Percentiles rank a stretch among this genome's conserved stretches.
phyloP scores from a whole-genome alignment of 2,329 filamentous ascomycete species.

The Fusarium sp. region DNA sequence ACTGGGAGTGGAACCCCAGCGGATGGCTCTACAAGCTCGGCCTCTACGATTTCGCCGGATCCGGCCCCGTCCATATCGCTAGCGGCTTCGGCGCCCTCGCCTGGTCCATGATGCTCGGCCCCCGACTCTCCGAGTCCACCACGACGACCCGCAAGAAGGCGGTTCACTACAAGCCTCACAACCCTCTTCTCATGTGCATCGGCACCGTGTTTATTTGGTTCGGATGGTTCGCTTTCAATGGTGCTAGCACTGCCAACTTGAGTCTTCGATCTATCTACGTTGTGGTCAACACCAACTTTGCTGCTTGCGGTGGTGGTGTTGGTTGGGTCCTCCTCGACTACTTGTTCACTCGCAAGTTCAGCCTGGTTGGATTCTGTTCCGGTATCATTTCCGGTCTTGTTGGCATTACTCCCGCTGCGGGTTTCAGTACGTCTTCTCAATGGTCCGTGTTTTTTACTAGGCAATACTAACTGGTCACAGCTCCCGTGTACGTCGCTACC shows the following conservation, averaged over 20 bases:
- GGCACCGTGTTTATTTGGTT: constrained; percentile 76
- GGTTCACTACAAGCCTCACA: constrained; percentile 65
- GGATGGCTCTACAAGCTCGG: constrained; percentile 74
- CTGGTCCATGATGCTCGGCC: constrained; percentile 73
- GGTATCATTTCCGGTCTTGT: constrained; percentile 69
- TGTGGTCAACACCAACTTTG: constrained; percentile 69
- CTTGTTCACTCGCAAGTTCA: constrained; percentile 52
- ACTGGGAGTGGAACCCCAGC: constrained; percentile 76
- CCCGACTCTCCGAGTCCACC: constrained; percentile 52
- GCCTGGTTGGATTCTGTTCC: constrained; percentile 51
- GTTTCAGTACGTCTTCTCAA: constrained; percentile 50
- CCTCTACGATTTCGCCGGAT: constrained; percentile 70
- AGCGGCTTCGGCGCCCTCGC: constrained; percentile 73
- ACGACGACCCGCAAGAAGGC: constrained; percentile 28
- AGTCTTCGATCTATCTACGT: constrained; percentile 65
- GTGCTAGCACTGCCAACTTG: constrained; percentile 63
- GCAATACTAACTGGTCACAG: constrained; percentile 12
- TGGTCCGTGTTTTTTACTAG: fast-evolving
- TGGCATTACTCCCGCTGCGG: constrained; percentile 69
- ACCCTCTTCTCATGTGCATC: constrained; percentile 72
- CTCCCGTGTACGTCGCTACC: constrained; percentile 63
- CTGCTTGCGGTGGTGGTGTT: constrained; percentile 65
- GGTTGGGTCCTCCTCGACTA: constrained; percentile 67
- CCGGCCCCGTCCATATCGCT: constrained; percentile 73
- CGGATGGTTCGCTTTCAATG: constrained; percentile 68